Conservation (phyloP, 305 asterid species). For the Striga hermonthica region DNA sequence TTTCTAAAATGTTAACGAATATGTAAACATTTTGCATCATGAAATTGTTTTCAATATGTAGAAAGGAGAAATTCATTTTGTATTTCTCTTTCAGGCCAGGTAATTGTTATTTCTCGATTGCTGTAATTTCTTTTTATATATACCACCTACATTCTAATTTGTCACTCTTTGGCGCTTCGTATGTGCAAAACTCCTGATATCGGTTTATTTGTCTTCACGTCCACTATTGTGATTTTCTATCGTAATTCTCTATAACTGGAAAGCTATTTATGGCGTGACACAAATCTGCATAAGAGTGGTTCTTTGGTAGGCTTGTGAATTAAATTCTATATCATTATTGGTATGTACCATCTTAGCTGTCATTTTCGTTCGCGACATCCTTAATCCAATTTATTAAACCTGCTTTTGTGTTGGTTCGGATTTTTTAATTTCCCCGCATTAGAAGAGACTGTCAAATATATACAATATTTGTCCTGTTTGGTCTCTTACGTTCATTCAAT, state of each 20-base stretch:
- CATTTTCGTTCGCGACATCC: conserved; percentile 8
- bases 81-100: conserved; percentile 18
- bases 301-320: conserved; percentile 14
- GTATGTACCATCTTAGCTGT: conserved; percentile 8
- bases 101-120: conserved; percentile 20
- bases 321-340: conserved; percentile 11
- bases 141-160: conserved; percentile 15
- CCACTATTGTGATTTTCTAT: neutral
- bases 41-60: conserved; percentile 1
- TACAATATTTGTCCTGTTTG: neutral
- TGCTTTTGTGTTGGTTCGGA: conserved; percentile 17
- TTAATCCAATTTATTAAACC: conserved; percentile 17
- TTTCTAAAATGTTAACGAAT: no score
- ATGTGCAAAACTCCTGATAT: conserved; percentile 18
- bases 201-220: conserved; percentile 20
- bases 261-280: neutral
- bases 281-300: conserved; percentile 15
- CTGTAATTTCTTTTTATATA: conserved; percentile 21
- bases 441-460: conserved; percentile 6
- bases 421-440: conserved; percentile 23
- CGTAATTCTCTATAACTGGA: conserved; percentile 6
- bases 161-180: conserved; percentile 15
- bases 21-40: neutral
- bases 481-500: conserved; percentile 4
- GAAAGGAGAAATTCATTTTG: conserved; percentile 19